Conservation (phyloP, 345 rosid species). For the Firmiana major region DNA sequence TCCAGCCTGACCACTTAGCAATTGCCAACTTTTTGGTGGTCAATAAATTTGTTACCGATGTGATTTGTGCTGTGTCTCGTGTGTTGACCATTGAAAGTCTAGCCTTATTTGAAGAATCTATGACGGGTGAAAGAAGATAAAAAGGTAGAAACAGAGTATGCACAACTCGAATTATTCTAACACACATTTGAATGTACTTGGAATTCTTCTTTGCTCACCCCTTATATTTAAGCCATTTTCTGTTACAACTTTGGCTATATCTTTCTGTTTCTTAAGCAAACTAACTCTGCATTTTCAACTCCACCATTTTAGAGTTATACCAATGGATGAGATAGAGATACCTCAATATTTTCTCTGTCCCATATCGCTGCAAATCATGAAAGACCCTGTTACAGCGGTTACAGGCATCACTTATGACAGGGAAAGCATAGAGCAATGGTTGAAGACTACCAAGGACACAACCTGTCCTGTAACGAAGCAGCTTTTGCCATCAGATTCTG, state of each 20-base stretch:
- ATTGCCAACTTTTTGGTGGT: constrained; percentile 3
- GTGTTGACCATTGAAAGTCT: constrained; percentile 13
- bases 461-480: constrained; percentile 57
- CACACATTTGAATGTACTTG: not conserved
- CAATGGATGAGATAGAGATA: constrained; percentile 37
- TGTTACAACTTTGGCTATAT: not conserved
- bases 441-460: constrained; percentile 21
- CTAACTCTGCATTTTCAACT: no score
- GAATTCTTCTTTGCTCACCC: not conserved
- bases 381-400: constrained; percentile 52
- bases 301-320: not conserved
- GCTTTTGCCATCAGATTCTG: constrained; percentile 33
- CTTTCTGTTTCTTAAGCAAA: not conserved
- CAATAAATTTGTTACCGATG: not conserved
- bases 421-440: constrained; percentile 55
- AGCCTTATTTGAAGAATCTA: not conserved
- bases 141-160: not conserved
- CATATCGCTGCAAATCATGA: constrained; percentile 56
- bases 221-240: not conserved
- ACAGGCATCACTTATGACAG: constrained; percentile 63
- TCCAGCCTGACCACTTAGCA: not conserved
- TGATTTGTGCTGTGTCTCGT: constrained; percentile 3
- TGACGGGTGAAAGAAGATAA: not conserved
- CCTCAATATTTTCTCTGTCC: constrained; percentile 56
- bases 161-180: not conserved